Evolutionary conservation across 805 yeast genomes (phyloP), one percentile per base, ranked within the genome.

Genomic region (Wickerhamiella alocasiicola): DNA sequence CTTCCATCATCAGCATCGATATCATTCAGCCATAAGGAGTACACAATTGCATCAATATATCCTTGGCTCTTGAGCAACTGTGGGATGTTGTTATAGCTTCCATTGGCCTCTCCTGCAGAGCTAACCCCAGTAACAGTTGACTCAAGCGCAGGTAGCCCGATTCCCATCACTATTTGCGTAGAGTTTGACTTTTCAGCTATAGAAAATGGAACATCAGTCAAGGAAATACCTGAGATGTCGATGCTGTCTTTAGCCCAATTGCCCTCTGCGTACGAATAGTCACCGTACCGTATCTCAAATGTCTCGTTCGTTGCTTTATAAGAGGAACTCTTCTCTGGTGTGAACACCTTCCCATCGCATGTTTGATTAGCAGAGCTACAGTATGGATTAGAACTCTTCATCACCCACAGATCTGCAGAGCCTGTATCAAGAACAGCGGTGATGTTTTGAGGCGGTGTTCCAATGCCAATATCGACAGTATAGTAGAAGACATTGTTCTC

Each of bases 101-200:
- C 36, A 18, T 19, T 28, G 31, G 36, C 34, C 21, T 18, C 3
- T 47, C 53, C 15, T 24, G 24, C 25, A 29, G 36, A 18, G 25
- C 26, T 39, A 20, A 30, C 33, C 11, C 25, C 18, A 4, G 39
- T 16, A 25, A 37, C 40, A 2, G 40, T 31, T 9, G 41, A 16
- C 31, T 81, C 87, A 45, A 76, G 59, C 1, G 72, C 77, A 4
- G 72, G 61, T 38, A 80, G 64, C 9, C 91, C 88, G 46, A 81
- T 72, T 20, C 91, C 94, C 27, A 81, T 59, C 19, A 82, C 88
- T 43, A 84, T 84, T 49, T 66, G 58, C 2, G 70, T 56, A 3
- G 85, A 75, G 45, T 74, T 71, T 1, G 85, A 68, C 31, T 57
- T 55, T 53, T 73, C 74, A 3, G 79, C 84, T n/a, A 81, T 72